Conservation (phyloP, 176 grass and related monocot genomes). For the Secale cereale region DNA sequence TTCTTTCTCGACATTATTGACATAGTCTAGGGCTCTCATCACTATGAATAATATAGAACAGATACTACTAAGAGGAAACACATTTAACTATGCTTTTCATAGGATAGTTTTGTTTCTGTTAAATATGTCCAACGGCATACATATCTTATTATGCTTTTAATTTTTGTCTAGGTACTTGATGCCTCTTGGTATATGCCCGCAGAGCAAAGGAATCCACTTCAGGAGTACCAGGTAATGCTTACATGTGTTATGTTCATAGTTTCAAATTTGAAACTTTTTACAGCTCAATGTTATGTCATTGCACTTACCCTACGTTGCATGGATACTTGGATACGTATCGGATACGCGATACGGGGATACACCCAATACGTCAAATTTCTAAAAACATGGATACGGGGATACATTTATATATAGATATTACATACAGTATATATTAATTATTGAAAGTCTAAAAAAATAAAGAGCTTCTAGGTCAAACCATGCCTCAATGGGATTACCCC, state of each 20-base stretch:
- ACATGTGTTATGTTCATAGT: not conserved
- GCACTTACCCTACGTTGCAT: too few relatives aligned
- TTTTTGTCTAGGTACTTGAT: constrained; percentile 69
- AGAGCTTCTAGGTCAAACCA: too few relatives aligned
- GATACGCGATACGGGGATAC: too few relatives aligned
- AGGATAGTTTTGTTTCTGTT: not conserved
- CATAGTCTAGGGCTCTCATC: not conserved
- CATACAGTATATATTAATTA: too few relatives aligned
- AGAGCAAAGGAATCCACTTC: constrained; percentile 85
- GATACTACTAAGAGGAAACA: not conserved
- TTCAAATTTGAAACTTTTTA: not conserved
- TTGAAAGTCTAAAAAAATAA: too few relatives aligned
- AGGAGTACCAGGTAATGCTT: constrained; percentile 82
- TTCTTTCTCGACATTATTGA: not conserved
- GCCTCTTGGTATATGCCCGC: constrained; percentile 99
- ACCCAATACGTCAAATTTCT: too few relatives aligned
- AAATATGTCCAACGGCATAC: not conserved
- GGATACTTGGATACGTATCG: too few relatives aligned
- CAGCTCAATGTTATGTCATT: not conserved
- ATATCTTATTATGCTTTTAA: not conserved
- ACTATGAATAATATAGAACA: not conserved
- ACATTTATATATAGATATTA: too few relatives aligned
- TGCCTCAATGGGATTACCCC: too few relatives aligned
- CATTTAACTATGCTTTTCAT: not conserved
- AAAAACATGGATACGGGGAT: too few relatives aligned